Conservation (phyloP, 2,329 filamentous ascomycete species). For the Madurella mycetomatis region DNA sequence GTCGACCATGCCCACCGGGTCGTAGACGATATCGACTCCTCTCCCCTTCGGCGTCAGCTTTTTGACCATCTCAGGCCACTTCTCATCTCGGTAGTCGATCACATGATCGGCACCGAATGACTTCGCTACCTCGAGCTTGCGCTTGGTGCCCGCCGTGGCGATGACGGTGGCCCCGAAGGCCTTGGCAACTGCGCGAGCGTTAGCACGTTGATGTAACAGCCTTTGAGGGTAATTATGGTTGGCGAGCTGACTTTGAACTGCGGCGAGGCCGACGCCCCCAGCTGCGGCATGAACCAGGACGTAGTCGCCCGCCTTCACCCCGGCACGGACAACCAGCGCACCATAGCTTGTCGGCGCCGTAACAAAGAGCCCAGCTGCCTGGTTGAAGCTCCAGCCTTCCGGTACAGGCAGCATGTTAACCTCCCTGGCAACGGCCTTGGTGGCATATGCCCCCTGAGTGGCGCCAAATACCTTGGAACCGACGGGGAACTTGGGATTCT, state of each 20-base stretch:
- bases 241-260: constrained; percentile 62
- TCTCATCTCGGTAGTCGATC: constrained; percentile 66
- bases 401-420: constrained; percentile 68
- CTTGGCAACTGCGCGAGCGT: constrained; percentile 61
- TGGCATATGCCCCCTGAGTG: constrained; percentile 80
- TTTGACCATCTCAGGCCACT: constrained; percentile 67
- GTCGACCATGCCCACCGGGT: constrained; percentile 87
- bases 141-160: constrained; percentile 76
- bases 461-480: constrained; percentile 86
- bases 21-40: constrained; percentile 90
- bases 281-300: constrained; percentile 91
- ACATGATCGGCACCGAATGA: constrained; percentile 81
- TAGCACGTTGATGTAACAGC: not conserved
- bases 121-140: constrained; percentile 75
- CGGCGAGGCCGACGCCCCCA: constrained; percentile 84
- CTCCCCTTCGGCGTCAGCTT: constrained; percentile 66
- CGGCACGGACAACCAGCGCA: constrained; percentile 72
- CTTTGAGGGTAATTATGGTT: not conserved
- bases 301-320: constrained; percentile 73
- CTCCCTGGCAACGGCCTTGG: constrained; percentile 65
- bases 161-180: constrained; percentile 89
- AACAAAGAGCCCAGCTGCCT: constrained; percentile 85
- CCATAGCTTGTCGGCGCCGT: constrained; percentile 89
- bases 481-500: constrained; percentile 61
- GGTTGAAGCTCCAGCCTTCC: constrained; percentile 73